phyloP scores from a whole-genome alignment of 2,329 filamentous ascomycete species.

The Aspergillus sp. region DNA sequence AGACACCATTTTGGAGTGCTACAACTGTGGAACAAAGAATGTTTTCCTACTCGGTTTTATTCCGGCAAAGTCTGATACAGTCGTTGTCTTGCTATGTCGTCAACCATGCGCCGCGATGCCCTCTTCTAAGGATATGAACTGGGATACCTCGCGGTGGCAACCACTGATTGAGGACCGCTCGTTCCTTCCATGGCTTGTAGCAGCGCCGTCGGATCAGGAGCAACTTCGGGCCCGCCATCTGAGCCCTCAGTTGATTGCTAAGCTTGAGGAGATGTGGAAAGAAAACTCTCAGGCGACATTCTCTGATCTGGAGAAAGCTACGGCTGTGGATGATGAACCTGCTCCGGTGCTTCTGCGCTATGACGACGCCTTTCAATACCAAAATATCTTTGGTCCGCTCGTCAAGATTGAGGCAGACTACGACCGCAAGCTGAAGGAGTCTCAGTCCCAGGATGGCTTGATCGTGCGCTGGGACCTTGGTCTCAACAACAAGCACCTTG shows the following conservation, averaged over 20 bases:
- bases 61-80: conserved; percentile 95
- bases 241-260: conserved; percentile 90
- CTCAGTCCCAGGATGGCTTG: conserved; percentile 94
- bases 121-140: conserved; percentile 99
- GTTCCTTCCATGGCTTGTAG: conserved; percentile 91
- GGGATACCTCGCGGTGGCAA: conserved; percentile 98
- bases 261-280: conserved; percentile 98
- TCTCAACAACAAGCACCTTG: conserved; percentile 94
- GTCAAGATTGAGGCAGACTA: conserved; percentile 99
- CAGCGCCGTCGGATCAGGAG: conserved; percentile 85
- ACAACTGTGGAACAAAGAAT: conserved; percentile 99
- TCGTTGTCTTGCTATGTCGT: conserved; percentile 93
- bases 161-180: conserved; percentile 95
- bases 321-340: conserved; percentile 91
- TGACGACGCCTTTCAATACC: conserved; percentile 96
- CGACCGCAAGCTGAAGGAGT: conserved; percentile 97
- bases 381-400: conserved; percentile 95
- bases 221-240: conserved; percentile 92
- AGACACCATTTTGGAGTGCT: conserved; percentile 96
- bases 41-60: conserved; percentile 97
- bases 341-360: conserved; percentile 89
- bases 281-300: conserved; percentile 87
- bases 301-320: conserved; percentile 85
- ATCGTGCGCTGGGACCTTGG: conserved; percentile 93
- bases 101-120: conserved; percentile 94